Conservation (phyloP, 2,329 filamentous ascomycete species). For the Lasiodiplodia gonubiensis region DNA sequence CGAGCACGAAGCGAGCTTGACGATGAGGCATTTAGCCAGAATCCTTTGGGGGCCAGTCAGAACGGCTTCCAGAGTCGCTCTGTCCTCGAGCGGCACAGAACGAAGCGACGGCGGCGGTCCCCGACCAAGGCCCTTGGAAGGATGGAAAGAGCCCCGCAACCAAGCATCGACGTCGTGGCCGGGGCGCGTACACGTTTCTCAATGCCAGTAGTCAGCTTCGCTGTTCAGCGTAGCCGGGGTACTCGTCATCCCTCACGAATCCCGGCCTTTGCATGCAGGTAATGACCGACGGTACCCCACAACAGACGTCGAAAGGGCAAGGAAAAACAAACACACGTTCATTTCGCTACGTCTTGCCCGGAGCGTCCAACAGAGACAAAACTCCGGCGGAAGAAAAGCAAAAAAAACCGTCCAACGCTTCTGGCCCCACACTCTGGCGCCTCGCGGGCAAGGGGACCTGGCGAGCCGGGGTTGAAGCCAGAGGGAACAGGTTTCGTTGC, state of each 20-base stretch:
- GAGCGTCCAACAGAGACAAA: not conserved
- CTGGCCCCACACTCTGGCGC: conserved; percentile 1
- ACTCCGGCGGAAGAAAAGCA: conserved; percentile 13
- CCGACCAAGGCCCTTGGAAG: conserved; percentile 1
- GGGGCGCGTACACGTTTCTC: conserved; percentile 1
- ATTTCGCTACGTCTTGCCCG: conserved; percentile 13
- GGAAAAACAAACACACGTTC: conserved; percentile 1
- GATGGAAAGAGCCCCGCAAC: conserved; percentile 1
- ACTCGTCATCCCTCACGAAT: conserved; percentile 20
- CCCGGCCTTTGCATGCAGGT: conserved; percentile 7
- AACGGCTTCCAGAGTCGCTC: too few species aligned
- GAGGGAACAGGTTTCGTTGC: not conserved
- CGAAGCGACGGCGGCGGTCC: not conserved
- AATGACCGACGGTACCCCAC: conserved; percentile 11
- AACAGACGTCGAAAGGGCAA: not conserved
- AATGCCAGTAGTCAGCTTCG: conserved; percentile 7
- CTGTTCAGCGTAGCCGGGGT: conserved; percentile 5
- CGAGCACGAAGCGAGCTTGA: not conserved
- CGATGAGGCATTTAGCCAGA: conserved; percentile 12
- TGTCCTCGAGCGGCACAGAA: conserved; percentile 2
- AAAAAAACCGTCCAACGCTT: not conserved
- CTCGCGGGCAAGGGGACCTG: not conserved
- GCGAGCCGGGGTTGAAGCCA: not conserved
- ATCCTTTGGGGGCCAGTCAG: not conserved
- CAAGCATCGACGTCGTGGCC: not conserved